Percentiles rank a stretch among this genome's conserved stretches.
phyloP scores from a whole-genome alignment of 2,329 filamentous ascomycete genomes.

The Trichophyton simii region DNA sequence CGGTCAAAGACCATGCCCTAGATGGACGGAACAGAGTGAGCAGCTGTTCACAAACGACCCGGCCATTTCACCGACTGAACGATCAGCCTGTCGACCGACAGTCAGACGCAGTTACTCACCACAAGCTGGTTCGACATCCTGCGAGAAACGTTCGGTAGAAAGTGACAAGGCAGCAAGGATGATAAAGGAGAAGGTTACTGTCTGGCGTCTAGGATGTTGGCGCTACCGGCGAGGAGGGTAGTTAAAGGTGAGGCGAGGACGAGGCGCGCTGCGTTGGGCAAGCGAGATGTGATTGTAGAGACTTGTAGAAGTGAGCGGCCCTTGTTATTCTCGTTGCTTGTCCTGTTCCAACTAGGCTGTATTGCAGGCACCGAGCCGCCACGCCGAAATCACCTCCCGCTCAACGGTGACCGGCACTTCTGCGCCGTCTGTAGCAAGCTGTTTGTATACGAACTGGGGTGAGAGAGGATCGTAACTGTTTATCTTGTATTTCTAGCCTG shows the following conservation, averaged over 20 bases:
- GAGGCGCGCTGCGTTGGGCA: not conserved
- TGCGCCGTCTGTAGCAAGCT: not conserved
- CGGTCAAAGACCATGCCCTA: constrained; percentile 72
- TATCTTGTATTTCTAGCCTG: constrained; percentile 4
- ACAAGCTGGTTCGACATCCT: constrained; percentile 38
- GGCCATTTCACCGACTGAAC: not conserved
- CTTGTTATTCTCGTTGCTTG: not conserved
- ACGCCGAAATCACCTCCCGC: not conserved
- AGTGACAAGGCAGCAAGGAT: not conserved
- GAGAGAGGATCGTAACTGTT: not conserved
- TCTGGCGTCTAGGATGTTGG: not conserved
- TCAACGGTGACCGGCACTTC: not conserved
- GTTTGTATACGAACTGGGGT: not conserved
- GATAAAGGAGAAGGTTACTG: not conserved
- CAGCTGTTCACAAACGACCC: not conserved
- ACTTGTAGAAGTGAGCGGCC: constrained; percentile 1
- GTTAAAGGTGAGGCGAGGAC: not conserved
- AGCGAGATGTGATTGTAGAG: not conserved
- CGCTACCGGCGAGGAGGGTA: not conserved
- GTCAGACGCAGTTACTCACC: constrained; percentile 27
- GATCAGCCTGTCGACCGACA: not conserved
- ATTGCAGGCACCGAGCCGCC: not conserved
- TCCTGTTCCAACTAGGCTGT: not conserved
- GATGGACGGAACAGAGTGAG: not conserved
- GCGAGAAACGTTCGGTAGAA: constrained; percentile 5